Percentiles rank a stretch among this genome's conserved stretches.
Conservation (phyloP, 805 yeast genomes). For the Candida pseudoglaebosa region DNA sequence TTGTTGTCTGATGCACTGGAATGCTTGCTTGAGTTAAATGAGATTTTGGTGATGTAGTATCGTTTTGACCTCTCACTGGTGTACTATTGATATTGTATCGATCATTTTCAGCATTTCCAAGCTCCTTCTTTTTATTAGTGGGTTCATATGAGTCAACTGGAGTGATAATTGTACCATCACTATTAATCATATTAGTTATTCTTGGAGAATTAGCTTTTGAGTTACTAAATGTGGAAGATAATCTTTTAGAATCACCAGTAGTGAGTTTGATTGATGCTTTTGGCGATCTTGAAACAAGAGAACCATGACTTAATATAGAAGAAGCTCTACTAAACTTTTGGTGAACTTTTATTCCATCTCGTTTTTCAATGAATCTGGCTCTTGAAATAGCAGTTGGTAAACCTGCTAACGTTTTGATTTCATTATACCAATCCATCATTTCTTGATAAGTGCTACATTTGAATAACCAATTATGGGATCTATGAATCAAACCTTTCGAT, state of each 20-base stretch:
- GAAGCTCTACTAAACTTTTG: slow-evolving; percentile 14
- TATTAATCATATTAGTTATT: slow-evolving; percentile 38
- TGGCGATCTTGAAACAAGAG: slow-evolving; percentile 4
- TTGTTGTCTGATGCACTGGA: not conserved
- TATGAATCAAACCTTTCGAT: slow-evolving; percentile 67
- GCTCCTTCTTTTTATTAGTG: slow-evolving; percentile 1
- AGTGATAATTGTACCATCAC: slow-evolving; percentile 43
- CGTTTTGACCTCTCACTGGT: not conserved
- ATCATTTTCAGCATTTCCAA: not conserved
- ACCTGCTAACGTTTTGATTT: slow-evolving; percentile 62
- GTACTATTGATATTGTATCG: slow-evolving; percentile 1
- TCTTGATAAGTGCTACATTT: slow-evolving; percentile 76
- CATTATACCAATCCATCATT: slow-evolving; percentile 84
- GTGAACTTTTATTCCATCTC: slow-evolving; percentile 6
- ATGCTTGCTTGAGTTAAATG: not conserved
- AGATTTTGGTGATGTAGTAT: not conserved
- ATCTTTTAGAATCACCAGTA: slow-evolving; percentile 23
- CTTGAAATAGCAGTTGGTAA: slow-evolving; percentile 59
- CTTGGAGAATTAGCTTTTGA: slow-evolving; percentile 33
- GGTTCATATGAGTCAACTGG: slow-evolving; percentile 29
- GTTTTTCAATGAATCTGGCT: slow-evolving; percentile 37
- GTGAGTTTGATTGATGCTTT: slow-evolving; percentile 11
- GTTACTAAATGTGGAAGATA: slow-evolving; percentile 37
- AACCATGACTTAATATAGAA: slow-evolving; percentile 9
- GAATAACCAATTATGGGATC: slow-evolving; percentile 94